Evolutionary conservation across 768 basidiomycete genomes (phyloP).

Genomic region (Pisolithus tinctorius): DNA sequence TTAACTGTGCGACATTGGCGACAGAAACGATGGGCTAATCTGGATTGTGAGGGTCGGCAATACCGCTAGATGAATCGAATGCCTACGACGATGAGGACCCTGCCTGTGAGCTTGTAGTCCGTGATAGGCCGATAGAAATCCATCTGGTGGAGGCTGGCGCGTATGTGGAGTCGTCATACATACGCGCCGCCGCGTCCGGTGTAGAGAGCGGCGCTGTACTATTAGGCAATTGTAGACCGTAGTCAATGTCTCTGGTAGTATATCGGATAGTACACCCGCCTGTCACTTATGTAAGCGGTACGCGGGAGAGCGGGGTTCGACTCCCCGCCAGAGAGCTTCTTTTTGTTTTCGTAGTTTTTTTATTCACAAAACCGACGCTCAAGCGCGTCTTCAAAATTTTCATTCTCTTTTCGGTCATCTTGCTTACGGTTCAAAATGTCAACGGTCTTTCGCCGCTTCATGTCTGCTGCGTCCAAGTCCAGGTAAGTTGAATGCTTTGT

Average conservation of each 20-base stretch:
- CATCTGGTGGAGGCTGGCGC: constrained; percentile 9
- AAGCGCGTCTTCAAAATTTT: background rate
- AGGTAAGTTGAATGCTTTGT: constrained; percentile 5
- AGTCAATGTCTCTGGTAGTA: constrained; percentile 17
- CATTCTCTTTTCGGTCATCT: background rate
- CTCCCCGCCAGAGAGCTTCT: constrained; percentile 25
- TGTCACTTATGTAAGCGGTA: constrained; percentile 17
- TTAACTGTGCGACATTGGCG: constrained; percentile 77
- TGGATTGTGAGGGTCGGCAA: constrained; percentile 5
- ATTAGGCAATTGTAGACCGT: accelerated
- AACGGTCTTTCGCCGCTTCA: constrained; percentile 45
- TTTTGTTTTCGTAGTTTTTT: background rate
- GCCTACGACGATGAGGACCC: constrained; percentile 24
- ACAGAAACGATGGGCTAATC: constrained; percentile 66
- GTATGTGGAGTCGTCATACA: no score
- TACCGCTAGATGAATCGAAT: background rate
- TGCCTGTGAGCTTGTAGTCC: constrained; percentile 23
- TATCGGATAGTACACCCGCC: constrained; percentile 37
- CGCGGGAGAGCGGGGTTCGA: constrained; percentile 28
- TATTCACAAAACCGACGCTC: background rate
- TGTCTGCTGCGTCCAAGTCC: constrained; percentile 39
- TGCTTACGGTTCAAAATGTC: constrained; percentile 32
- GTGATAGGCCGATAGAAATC: constrained; percentile 24
- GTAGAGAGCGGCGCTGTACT: no score
- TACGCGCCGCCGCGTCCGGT: no score